Evolutionary conservation across 768 basidiomycete genomes (phyloP), one percentile per base, ranked within the genome.

Genomic region (Amanita rimosa): DNA sequence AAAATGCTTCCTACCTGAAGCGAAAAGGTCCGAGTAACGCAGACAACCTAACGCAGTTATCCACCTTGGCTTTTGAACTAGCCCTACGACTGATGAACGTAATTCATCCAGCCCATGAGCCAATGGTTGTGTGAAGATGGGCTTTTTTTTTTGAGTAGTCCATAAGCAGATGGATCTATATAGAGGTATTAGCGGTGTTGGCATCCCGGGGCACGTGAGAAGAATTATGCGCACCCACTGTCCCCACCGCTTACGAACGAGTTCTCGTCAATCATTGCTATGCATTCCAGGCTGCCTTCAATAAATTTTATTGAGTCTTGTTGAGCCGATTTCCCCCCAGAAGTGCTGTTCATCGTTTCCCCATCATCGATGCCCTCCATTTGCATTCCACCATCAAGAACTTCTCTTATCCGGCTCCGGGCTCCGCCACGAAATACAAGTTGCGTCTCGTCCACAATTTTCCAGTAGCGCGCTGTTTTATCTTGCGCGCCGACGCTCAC

Each of bases 361-460:
- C 58, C 62, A 17, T 55, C 64, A 6, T 64, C 65, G 29, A 51
- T 56, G 29, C 65, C 69, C 31, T 78, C 79, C n/a, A 74, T 80
- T 22, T 74, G 68, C 27, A 83, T 68, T 10, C 79, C 81, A 1
- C 89, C 87, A 54, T 95, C 93, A 22, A 93, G 60, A 6, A 89
- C 78, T 60, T 91, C 86, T 47, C 85, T 70, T 54, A 89, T 71
- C 31, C 76, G 76, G 65, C 85, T 93, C 55, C 79, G 75, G 4
- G 86, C 92, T n/a, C 96, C 96, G 21, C 95, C 96, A 33, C 96
- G 78, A 60, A 98, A 97, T 6, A 99, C 93, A 21, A 99, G 72
- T 60, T 98, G 95, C 10, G 78, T 89, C 64, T 97, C 93, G 46
- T 99, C 95, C 33, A 81, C 79, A 45, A 98, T 85, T 67, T 97